Evolutionary conservation across 2,329 filamentous ascomycete genomes (phyloP).

Genomic region (Phyllosticta paracitricarpa): DNA sequence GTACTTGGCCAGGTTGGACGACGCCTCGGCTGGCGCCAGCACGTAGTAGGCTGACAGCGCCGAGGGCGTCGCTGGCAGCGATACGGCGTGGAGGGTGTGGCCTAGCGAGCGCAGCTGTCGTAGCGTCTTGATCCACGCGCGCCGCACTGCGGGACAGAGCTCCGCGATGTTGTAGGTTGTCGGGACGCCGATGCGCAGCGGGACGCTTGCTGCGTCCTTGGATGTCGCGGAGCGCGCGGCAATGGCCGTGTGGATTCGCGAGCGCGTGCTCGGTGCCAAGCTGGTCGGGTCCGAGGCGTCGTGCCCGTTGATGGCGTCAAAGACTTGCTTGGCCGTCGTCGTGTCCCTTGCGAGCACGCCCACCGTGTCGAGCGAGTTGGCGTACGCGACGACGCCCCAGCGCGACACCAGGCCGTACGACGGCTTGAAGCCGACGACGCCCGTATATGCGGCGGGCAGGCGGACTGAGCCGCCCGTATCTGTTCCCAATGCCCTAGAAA

Average conservation of each 20-base stretch:
- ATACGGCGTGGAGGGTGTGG: constrained; percentile 63
- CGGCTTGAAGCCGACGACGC: constrained; percentile 77
- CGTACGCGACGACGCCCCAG: constrained; percentile 81
- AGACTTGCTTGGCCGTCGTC: constrained; percentile 34
- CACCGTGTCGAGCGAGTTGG: constrained; percentile 86
- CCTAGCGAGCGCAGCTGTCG: constrained; percentile 52
- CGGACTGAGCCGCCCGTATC: constrained; percentile 88
- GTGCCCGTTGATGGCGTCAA: constrained; percentile 45
- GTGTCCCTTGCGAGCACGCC: constrained; percentile 58
- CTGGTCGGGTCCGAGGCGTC: constrained; percentile 70
- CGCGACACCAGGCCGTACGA: constrained; percentile 81
- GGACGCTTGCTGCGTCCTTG: not conserved
- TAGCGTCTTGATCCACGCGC: constrained; percentile 59
- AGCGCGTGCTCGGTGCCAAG: constrained; percentile 47
- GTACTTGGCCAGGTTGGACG: constrained; percentile 93
- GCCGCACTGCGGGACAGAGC: constrained; percentile 58
- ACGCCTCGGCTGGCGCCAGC: constrained; percentile 87
- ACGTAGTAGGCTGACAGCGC: constrained; percentile 93
- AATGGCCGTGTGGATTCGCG: constrained; percentile 20
- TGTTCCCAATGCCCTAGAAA: constrained; percentile 63
- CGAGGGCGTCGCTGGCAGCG: constrained; percentile 71
- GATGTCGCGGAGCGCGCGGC: not conserved
- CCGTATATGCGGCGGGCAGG: constrained; percentile 78
- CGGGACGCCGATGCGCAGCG: constrained; percentile 48
- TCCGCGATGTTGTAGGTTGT: constrained; percentile 82